Conservation (phyloP, 2,329 filamentous ascomycete genomes). For the Penicillium vulpinum region DNA sequence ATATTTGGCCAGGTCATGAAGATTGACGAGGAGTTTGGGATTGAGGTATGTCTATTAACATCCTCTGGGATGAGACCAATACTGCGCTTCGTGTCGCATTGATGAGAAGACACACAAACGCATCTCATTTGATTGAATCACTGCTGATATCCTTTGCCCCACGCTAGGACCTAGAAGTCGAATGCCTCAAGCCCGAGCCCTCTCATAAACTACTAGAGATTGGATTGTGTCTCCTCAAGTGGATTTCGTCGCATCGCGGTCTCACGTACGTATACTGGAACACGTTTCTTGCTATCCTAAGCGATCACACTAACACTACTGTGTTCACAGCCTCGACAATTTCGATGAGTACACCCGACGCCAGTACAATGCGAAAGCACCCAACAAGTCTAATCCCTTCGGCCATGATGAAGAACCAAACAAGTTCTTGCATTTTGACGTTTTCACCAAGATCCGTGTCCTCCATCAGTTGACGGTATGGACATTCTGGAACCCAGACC, state of each 20-base stretch:
- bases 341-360: slow-evolving; percentile 92
- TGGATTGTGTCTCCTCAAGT: slow-evolving; percentile 84
- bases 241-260: slow-evolving; percentile 88
- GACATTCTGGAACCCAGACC: slow-evolving; percentile 83
- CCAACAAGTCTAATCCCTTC: slow-evolving; percentile 74
- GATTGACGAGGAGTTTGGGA: slow-evolving; percentile 82
- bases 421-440: slow-evolving; percentile 77
- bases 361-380: slow-evolving; percentile 81
- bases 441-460: slow-evolving; percentile 74
- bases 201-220: slow-evolving; percentile 77
- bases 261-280: slow-evolving; percentile 67
- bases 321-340: slow-evolving; percentile 66
- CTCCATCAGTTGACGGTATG: slow-evolving; percentile 88
- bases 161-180: slow-evolving; percentile 76
- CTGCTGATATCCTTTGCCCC: neutral
- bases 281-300: neutral
- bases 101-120: neutral
- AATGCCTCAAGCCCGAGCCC: slow-evolving; percentile 74
- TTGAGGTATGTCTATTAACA: slow-evolving; percentile 66
- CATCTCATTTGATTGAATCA: neutral
- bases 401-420: slow-evolving; percentile 71
- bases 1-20: slow-evolving; percentile 88
- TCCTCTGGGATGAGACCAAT: neutral
- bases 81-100: slow-evolving; percentile 17
- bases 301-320: slow-evolving; percentile 6